A percentile compares a stretch with the other conserved stretches of the same genome.
Conservation (phyloP, 2,329 filamentous ascomycete species). For the Cladosporium phlei region DNA sequence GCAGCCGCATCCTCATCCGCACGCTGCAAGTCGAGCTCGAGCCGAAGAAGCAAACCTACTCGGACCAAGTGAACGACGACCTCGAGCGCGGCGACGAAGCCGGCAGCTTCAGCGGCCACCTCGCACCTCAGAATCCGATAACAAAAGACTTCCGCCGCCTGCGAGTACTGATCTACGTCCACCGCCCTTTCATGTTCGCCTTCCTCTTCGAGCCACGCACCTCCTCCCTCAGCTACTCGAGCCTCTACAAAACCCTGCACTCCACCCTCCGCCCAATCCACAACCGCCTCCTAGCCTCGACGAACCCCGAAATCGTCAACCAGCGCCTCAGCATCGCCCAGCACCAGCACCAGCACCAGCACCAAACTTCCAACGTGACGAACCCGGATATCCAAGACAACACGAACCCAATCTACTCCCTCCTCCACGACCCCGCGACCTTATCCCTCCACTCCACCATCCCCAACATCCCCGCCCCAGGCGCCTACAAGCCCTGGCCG, state of each 20-base stretch:
- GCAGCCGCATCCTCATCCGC: constrained; percentile 55
- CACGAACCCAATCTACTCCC: constrained; percentile 50
- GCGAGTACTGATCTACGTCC: constrained; percentile 66
- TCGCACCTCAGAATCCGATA: constrained; percentile 3
- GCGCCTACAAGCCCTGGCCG: constrained; percentile 41
- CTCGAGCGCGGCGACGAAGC: constrained; percentile 1
- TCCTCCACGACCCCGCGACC: constrained; percentile 56
- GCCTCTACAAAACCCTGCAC: constrained; percentile 48
- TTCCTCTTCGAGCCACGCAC: constrained; percentile 65
- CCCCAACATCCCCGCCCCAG: constrained; percentile 58
- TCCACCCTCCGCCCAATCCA: constrained; percentile 48
- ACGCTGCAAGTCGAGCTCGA: constrained; percentile 62
- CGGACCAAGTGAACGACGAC: constrained; percentile 14
- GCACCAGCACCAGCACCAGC: not conserved
- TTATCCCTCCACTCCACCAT: constrained; percentile 58
- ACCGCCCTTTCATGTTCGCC: constrained; percentile 71
- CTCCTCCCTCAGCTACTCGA: constrained; percentile 44
- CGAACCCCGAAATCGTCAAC: constrained; percentile 38
- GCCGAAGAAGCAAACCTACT: constrained; percentile 13
- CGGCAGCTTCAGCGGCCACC: not conserved
- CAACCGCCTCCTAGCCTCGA: constrained; percentile 40
- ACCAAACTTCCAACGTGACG: not conserved
- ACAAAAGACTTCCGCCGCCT: constrained; percentile 35
- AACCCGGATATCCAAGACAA: constrained; percentile 29
- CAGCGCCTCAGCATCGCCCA: constrained; percentile 36